Evolutionary conservation across 768 basidiomycete species (phyloP).

Genomic region (Lactarius deliciosus): DNA sequence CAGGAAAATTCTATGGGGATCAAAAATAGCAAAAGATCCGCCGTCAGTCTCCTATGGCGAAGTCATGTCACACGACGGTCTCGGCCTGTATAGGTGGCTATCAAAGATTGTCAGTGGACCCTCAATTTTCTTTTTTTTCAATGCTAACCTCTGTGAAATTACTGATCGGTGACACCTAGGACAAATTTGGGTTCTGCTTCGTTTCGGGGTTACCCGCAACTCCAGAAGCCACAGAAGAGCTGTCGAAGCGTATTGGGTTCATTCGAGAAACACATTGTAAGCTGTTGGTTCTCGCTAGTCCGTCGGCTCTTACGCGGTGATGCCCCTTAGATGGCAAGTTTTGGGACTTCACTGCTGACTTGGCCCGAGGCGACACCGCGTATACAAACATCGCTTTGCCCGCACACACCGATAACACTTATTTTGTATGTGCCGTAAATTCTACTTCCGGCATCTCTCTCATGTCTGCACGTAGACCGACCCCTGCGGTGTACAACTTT

Average conservation of each 20-base stretch:
- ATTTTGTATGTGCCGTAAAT: constrained; percentile 52
- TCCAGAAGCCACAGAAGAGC: constrained; percentile 79
- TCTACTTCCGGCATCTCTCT: not conserved
- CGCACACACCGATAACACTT: constrained; percentile 80
- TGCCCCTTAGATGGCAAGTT: constrained; percentile 74
- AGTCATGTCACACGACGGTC: constrained; percentile 62
- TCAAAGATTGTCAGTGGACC: constrained; percentile 62
- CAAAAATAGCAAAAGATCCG: constrained; percentile 68
- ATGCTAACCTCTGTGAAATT: constrained; percentile 6
- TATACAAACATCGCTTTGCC: constrained; percentile 87
- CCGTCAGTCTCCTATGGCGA: constrained; percentile 74
- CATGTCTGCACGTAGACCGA: constrained; percentile 59
- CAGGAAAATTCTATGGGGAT: constrained; percentile 80
- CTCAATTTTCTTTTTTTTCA: not conserved
- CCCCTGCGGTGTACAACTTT: constrained; percentile 92
- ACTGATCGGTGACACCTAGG: constrained; percentile 44
- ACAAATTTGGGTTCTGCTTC: constrained; percentile 87
- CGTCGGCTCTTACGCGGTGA: not conserved
- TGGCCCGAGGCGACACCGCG: constrained; percentile 89
- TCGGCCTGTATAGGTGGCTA: constrained; percentile 78
- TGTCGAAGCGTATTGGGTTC: constrained; percentile 75
- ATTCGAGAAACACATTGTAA: constrained; percentile 84
- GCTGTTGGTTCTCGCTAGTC: constrained; percentile 20
- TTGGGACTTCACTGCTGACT: constrained; percentile 95
- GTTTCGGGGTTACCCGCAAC: constrained; percentile 77